A percentile compares a stretch with the other conserved stretches of the same genome.
phyloP scores from a whole-genome alignment of 176 grass and related monocot species.

The Eragrostis nindensis region DNA sequence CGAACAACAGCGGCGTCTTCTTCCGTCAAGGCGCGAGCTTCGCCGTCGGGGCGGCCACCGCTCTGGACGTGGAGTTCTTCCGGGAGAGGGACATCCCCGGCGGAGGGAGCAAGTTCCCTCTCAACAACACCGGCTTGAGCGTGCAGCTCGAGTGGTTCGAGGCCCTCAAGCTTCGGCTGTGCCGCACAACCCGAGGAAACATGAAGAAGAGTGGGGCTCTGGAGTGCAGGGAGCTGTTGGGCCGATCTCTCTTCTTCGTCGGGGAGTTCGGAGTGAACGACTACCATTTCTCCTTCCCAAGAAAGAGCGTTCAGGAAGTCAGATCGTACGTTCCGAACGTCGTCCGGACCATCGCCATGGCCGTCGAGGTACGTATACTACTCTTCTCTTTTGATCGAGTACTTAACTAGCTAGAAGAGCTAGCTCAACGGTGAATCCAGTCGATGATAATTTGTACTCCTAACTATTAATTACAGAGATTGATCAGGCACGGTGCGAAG shows the following conservation, averaged over 20 bases:
- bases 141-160: conserved; percentile 54
- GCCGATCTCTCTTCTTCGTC: conserved; percentile 40
- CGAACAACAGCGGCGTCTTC: background rate
- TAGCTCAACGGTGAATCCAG: no score
- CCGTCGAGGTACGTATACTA: conserved; percentile 13
- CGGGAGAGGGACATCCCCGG: background rate
- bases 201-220: no score
- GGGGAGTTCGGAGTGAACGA: conserved; percentile 42
- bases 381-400: no score
- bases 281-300: conserved; percentile 9
- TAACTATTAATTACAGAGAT: background rate
- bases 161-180: conserved; percentile 27
- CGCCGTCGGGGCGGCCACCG: conserved; percentile 40
- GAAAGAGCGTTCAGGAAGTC: background rate
- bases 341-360: background rate
- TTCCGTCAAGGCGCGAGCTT: conserved; percentile 42
- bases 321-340: background rate
- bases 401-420: no score
- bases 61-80: conserved; percentile 33
- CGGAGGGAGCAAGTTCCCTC: background rate
- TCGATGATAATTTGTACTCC: no score
- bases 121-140: conserved; percentile 37
- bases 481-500: conserved; percentile 49
- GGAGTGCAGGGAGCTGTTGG: conserved; percentile 23
- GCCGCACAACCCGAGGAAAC: conserved; percentile 29